A percentile compares a stretch with the other conserved stretches of the same genome.
phyloP scores from a whole-genome alignment of 345 rosid species.

The Bretschneidera sinensis region DNA sequence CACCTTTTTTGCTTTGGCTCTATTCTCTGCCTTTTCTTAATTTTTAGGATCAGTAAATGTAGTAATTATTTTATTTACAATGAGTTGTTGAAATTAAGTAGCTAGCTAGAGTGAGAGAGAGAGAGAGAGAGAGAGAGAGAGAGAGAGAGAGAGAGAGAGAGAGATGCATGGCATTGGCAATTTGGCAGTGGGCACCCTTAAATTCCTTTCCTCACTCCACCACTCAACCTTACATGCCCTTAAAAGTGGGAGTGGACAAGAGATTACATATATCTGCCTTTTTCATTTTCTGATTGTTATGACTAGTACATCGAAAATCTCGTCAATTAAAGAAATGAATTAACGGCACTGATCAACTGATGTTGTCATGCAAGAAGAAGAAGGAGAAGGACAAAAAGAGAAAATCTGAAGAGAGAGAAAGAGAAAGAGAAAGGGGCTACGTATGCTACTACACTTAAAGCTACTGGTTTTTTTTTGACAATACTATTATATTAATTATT shows the following conservation, averaged over 20 bases:
- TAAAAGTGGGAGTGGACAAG: neutral
- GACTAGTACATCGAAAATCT: neutral
- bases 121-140: neutral
- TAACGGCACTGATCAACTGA: neutral
- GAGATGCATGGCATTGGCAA: no score
- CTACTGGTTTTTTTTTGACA: no score
- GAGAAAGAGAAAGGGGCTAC: neutral
- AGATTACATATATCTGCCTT: neutral
- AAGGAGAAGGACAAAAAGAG: neutral
- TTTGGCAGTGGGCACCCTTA: neutral
- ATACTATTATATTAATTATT: no score
- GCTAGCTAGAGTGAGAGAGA: no score
- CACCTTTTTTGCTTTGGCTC: constrained; percentile 10
- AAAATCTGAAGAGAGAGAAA: neutral
- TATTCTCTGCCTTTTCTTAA: neutral
- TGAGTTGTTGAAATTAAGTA: neutral
- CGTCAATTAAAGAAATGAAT: no score
- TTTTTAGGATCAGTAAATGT: no score
- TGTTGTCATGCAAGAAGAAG: neutral
- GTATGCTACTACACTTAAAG: no score
- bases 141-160: neutral
- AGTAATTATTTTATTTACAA: no score
- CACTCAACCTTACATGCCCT: neutral
- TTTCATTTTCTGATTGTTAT: neutral
- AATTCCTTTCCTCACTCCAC: neutral